Conservation (phyloP, 331 rosid genomes). For the Arachis monticola region DNA sequence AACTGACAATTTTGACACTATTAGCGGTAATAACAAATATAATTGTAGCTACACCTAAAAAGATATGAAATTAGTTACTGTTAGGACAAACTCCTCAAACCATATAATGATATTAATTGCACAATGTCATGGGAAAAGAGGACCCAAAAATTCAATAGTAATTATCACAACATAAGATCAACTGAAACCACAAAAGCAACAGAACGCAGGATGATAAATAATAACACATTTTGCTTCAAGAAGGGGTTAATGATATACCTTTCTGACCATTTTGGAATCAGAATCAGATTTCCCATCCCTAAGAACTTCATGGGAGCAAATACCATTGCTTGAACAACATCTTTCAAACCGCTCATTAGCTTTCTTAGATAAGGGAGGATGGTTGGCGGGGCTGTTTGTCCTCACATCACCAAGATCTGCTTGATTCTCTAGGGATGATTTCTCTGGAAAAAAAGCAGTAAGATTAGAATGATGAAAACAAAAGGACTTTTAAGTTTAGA, state of each 20-base stretch:
- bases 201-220: conserved; percentile 1
- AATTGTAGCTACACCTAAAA: conserved; percentile 25
- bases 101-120: conserved; percentile 23
- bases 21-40: background rate
- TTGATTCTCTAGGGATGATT: conserved; percentile 47
- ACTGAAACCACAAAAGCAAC: conserved; percentile 29
- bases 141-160: conserved; percentile 19
- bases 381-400: conserved; percentile 42
- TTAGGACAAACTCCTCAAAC: conserved; percentile 37
- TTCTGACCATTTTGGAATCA: conserved; percentile 58
- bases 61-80: conserved; percentile 16
- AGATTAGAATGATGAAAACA: background rate
- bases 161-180: conserved; percentile 28
- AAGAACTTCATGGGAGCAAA: conserved; percentile 91
- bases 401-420: conserved; percentile 42
- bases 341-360: conserved; percentile 47
- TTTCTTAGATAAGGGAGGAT: conserved; percentile 33
- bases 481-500: conserved; percentile 2
- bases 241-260: conserved; percentile 53
- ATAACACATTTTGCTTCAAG: conserved; percentile 26
- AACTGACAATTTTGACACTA: conserved; percentile 15
- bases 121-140: conserved; percentile 30
- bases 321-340: conserved; percentile 79
- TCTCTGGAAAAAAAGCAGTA: conserved; percentile 48
- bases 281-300: conserved; percentile 64